Percentiles rank a stretch among this genome's conserved stretches.
Evolutionary conservation across 2,329 filamentous ascomycete genomes (phyloP).

Genomic region (Penicillium sp.): DNA sequence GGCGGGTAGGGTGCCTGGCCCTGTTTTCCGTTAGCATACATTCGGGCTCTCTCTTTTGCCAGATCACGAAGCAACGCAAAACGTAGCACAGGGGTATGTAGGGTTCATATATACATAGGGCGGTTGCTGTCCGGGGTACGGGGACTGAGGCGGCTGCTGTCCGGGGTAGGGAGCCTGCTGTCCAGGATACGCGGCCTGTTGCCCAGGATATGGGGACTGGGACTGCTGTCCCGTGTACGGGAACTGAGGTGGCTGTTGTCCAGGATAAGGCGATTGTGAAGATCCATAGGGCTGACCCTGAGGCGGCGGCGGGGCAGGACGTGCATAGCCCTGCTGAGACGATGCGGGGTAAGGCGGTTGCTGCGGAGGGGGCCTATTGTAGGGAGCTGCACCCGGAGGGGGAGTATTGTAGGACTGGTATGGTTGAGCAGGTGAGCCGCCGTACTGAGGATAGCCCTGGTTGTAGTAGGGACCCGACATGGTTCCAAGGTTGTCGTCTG

Average conservation of each 20-base stretch:
- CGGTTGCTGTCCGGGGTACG: conserved; percentile 20
- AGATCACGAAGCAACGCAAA: conserved; percentile 7
- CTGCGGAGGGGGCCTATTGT: conserved; percentile 30
- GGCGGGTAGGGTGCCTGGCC: conserved; percentile 25
- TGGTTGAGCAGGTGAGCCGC: conserved; percentile 29
- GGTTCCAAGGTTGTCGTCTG: conserved; percentile 14
- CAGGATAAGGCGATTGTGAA: conserved; percentile 23
- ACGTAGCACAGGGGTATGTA: not conserved
- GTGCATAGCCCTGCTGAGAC: conserved; percentile 38
- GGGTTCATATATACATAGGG: conserved; percentile 29
- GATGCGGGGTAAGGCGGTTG: conserved; percentile 29
- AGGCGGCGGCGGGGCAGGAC: conserved; percentile 43
- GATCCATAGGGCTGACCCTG: conserved; percentile 37
- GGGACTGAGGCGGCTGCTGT: conserved; percentile 15
- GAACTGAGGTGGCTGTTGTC: conserved; percentile 19
- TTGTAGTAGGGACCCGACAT: conserved; percentile 41
- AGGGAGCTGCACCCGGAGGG: conserved; percentile 34
- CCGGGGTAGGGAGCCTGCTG: conserved; percentile 23
- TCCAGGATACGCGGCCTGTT: conserved; percentile 21
- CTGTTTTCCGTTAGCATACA: conserved; percentile 13
- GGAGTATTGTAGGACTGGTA: conserved; percentile 38
- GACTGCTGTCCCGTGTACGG: not conserved
- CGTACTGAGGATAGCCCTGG: conserved; percentile 36
- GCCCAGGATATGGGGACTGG: not conserved
- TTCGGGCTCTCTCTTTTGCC: not conserved